A percentile compares a stretch with the other conserved stretches of the same genome.
These are phyloP conservation scores for Xylaria nigripes DNA, from an alignment of 495 filamentous ascomycete genomes.

Conservation along the genomic window DNA sequence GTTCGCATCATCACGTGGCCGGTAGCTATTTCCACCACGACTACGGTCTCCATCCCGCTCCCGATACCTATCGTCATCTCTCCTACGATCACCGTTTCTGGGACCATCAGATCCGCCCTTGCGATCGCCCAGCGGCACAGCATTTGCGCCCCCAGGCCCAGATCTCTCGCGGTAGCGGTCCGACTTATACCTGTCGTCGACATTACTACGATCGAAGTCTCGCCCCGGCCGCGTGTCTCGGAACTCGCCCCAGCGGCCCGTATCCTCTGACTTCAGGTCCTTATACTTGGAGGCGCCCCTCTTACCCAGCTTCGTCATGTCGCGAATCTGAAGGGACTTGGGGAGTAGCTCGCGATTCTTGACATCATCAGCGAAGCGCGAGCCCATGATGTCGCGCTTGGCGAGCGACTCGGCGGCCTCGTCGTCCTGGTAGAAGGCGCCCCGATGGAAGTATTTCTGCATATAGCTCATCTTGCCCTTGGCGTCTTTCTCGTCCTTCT, in stretches of 20 bases:
- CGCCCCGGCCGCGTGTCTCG: conserved; percentile 44
- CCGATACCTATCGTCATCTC: conserved; percentile 19
- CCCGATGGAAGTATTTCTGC: conserved; percentile 96
- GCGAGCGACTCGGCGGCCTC: conserved; percentile 63
- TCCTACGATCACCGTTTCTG: conserved; percentile 24
- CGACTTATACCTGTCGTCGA: conserved; percentile 65
- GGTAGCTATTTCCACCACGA: conserved; percentile 29
- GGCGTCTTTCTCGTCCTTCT: conserved; percentile 78
- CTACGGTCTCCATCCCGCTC: conserved; percentile 18
- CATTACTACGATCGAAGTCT: conserved; percentile 35
- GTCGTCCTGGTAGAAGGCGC: conserved; percentile 88
- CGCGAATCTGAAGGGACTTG: conserved; percentile 86
- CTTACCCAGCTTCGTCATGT: conserved; percentile 88
- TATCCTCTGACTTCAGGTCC: conserved; percentile 88
- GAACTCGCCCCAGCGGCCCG: conserved; percentile 68
- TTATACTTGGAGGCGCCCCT: conserved; percentile 86
- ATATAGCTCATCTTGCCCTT: conserved; percentile 82
- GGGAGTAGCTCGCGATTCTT: conserved; percentile 73
- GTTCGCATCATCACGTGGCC: conserved; percentile 25
- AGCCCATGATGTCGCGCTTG: conserved; percentile 71
- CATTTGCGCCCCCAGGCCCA: conserved; percentile 52
- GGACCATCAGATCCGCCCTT: conserved; percentile 36
- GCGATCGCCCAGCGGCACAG: conserved; percentile 50
- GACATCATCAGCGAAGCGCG: conserved; percentile 69
- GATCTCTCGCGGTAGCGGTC: conserved; percentile 43